Evolutionary conservation across 2,329 filamentous ascomycete species (phyloP), one percentile per base, ranked within the genome.

Genomic region (Talaromyces verruculosus): DNA sequence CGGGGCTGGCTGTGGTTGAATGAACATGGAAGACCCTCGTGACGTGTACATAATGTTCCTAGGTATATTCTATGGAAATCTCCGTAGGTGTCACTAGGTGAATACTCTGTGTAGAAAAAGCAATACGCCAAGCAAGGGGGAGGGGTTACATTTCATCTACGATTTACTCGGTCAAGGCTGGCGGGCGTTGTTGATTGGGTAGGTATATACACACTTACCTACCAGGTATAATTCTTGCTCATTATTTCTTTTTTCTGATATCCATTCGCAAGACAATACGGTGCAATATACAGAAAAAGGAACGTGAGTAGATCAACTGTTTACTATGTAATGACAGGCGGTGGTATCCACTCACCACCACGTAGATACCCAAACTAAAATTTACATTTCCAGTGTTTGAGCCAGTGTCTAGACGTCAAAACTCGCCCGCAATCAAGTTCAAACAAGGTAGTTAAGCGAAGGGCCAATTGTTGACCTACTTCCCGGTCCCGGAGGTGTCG

Each of bases 31-130:
- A 37, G 43, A 39, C 43, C 45, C 60, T 63, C 61, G 61, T 63
- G 61, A 63, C 61, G 47, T 43, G 61, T 63, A 63, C 47, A 63
- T n/a, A 25, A 41, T 17, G 49, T 51, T 43, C 37, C 61, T 17
- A 11, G 25, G 10, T 41, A 62, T 49, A 30, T 25, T 25, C 35
- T n/a, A 51, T 33, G 47, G 35, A 41, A 37, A 28, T 55, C 19
- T 15, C 45, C 30, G 33, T 33, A 13, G 28, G 35, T 37, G 22
- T 22, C 17, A 15, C 22, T 5, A 10, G 28, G 11, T 19, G 28
- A 22, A 17, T 39, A 59, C 33, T 6, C 35, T 25, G 35, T 25
- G 15, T 4, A 33, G 47, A 35, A 61, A 61, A 61, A 62, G 43
- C 19, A 51, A 62, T 57, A 6, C 49, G 39, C 22, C 47, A 62